Evolutionary conservation across 805 yeast species (phyloP).

Genomic region (Monosporozyma yasuniensis): DNA sequence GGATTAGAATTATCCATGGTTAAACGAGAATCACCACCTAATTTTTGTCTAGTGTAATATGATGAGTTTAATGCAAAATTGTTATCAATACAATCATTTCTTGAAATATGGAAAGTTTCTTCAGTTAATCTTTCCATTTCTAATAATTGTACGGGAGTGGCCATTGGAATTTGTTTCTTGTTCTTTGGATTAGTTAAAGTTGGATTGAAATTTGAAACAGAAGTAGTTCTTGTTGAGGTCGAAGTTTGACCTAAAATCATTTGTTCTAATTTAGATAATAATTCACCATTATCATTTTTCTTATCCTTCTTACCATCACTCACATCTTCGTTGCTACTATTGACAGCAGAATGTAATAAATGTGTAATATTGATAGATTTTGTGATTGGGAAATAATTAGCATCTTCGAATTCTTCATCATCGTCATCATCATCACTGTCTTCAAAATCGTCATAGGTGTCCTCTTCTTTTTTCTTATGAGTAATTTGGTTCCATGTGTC

Average conservation of each 20-base stretch:
- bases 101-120: conserved; percentile 43
- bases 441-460: conserved; percentile 2
- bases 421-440: conserved; percentile 4
- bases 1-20: conserved; percentile 62
- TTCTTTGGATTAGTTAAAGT: conserved; percentile 14
- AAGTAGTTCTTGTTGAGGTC: conserved; percentile 8
- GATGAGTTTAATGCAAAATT: conserved; percentile 62
- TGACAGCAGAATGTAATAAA: conserved; percentile 23
- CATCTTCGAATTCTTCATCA: conserved; percentile 11
- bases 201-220: conserved; percentile 8
- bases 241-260: conserved; percentile 18
- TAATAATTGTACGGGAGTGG: conserved; percentile 69
- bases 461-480: conserved; percentile 1
- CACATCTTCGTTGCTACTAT: conserved; percentile 7
- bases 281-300: conserved; percentile 5
- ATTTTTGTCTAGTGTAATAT: conserved; percentile 44
- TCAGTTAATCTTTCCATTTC: conserved; percentile 59
- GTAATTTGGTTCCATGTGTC: conserved; percentile 47
- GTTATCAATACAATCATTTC: conserved; percentile 37
- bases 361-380: conserved; percentile 31
- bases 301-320: conserved; percentile 3
- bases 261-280: conserved; percentile 14
- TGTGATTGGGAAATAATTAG: conserved; percentile 25
- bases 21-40: conserved; percentile 65
- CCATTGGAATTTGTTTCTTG: conserved; percentile 39